Conservation (phyloP, 2,329 filamentous ascomycete genomes). For the Coniochaeta pulveracea region DNA sequence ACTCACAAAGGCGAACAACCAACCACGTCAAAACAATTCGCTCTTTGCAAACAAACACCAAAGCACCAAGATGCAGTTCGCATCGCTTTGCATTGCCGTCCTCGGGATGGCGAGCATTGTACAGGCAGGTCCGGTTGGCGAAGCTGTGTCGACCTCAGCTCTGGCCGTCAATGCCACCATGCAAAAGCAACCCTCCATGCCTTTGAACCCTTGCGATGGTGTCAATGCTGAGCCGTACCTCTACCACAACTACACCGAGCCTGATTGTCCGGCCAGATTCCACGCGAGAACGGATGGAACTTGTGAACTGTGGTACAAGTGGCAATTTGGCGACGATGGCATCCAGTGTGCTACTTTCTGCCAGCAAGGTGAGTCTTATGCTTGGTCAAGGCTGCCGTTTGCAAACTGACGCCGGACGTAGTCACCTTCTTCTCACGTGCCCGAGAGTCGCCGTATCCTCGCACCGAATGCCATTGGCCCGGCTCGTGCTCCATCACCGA, state of each 20-base stretch:
- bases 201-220: background rate
- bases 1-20: too few species aligned
- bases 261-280: background rate
- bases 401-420: too few species aligned
- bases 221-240: background rate
- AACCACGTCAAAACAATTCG: too few species aligned
- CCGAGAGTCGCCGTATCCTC: background rate
- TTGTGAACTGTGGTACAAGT: background rate
- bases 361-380: background rate
- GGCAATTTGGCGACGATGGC: too few species aligned
- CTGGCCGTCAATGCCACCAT: too few species aligned
- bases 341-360: background rate
- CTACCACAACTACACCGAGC: background rate
- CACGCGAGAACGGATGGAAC: background rate
- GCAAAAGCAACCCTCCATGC: too few species aligned
- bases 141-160: too few species aligned
- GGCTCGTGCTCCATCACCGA: background rate
- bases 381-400: background rate
- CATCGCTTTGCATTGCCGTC: too few species aligned
- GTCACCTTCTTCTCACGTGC: background rate
- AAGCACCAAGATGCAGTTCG: too few species aligned
- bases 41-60: too few species aligned
- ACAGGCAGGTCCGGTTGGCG: too few species aligned
- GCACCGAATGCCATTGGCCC: background rate
- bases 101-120: too few species aligned